These are phyloP conservation scores for Oenanthe sinensis DNA, from an alignment of 129 eudicot species.

Conservation along the genomic window DNA sequence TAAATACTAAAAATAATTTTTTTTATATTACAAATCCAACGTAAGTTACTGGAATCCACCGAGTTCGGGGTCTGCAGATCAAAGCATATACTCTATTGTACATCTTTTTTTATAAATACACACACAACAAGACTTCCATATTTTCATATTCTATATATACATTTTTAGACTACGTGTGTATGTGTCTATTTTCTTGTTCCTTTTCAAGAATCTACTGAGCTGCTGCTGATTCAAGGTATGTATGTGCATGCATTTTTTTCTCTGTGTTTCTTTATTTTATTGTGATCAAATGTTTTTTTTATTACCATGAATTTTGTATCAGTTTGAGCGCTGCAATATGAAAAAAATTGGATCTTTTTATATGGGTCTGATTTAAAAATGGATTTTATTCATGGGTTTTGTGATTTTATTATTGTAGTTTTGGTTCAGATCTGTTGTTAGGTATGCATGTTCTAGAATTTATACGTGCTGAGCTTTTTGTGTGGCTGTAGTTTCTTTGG, in stretches of 20 bases:
- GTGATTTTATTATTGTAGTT: neutral
- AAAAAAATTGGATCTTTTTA: neutral
- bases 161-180: neutral
- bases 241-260: neutral
- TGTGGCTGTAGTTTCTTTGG: neutral
- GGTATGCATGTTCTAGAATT: neutral
- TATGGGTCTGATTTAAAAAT: slow-evolving; percentile 3
- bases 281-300: neutral
- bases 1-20: too few relatives aligned
- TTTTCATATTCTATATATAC: neutral
- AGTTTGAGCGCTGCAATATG: neutral
- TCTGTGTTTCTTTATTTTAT: neutral
- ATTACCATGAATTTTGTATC: neutral
- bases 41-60: neutral
- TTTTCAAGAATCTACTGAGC: neutral
- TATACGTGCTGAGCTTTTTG: neutral
- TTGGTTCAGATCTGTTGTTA: slow-evolving; percentile 33
- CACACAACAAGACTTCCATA: neutral
- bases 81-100: neutral
- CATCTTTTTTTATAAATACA: too few relatives aligned
- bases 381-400: slow-evolving; percentile 9
- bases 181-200: neutral
- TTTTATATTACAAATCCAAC: neutral
- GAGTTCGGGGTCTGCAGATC: slow-evolving; percentile 1
- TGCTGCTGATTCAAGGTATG: neutral